Evolutionary conservation across 202 grass and related monocot genomes (phyloP), one percentile per base, ranked within the genome.

Genomic region (Zoysia matrella): DNA sequence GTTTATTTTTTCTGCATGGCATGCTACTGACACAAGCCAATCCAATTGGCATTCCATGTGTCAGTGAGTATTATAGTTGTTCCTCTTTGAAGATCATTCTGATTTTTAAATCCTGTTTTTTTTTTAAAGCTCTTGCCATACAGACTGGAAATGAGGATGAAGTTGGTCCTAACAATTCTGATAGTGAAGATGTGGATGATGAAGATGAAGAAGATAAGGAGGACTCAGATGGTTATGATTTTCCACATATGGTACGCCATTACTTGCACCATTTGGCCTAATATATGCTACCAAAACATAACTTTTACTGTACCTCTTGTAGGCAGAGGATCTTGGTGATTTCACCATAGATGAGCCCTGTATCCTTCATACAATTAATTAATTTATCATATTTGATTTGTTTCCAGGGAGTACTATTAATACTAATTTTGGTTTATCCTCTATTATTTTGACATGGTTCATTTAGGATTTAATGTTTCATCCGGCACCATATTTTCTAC

Each of bases 181-280:
- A 91, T 51, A 87, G 80, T 79, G 91, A 92, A 66, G 89, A 89
- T 77, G 88, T 78, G 65, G 90, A 88, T 73, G 90, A 98, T 4
- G 90, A 98, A 10, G 90, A 93, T 74, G 92, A 92, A 40, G 85
- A 89, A 51, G 86, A 93, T 65, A 85, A 89, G 65, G n/a, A 22
- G 22, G 88, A 91, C 72, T 81, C 79, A 22, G 91, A 97, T 82
- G 87, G 84, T 74, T 91, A 88, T 83, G 89, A 83, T 65, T 92
- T 81, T 84, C 88, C 86, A 67, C 61, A 75, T 75, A 76, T 85
- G 88, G 80, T 92, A 78, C 72, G 66, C 66, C 62, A 78, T 49
- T 66, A 68, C 69, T 88, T 43, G 15, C 56, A 60, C 71, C 13
- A 63, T 4, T 80, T 58, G 70, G 16, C 60, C 39, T 36, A 45